phyloP scores from a whole-genome alignment of 2,329 filamentous ascomycete species.

The Penicillium concentricum region DNA sequence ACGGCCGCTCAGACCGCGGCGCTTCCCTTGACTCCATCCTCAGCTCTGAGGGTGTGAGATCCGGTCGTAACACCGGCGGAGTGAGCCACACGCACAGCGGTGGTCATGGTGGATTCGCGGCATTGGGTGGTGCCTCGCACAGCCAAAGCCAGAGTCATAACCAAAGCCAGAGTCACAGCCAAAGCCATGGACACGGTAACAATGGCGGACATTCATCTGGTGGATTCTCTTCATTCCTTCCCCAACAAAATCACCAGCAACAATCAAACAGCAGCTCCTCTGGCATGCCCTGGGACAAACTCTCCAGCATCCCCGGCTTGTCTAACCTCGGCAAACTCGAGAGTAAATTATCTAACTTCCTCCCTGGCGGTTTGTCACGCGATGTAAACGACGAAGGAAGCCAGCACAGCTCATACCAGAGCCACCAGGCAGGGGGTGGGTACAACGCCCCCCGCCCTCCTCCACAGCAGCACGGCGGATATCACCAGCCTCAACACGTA shows the following conservation, averaged over 20 bases:
- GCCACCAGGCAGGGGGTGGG: background rate
- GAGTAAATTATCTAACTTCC: constrained; percentile 31
- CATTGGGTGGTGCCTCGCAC: constrained; percentile 21
- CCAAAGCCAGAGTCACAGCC: constrained; percentile 11
- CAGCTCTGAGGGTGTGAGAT: constrained; percentile 76
- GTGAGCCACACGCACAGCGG: constrained; percentile 36
- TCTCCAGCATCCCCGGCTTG: constrained; percentile 32
- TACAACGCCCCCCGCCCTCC: background rate
- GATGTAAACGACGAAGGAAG: background rate
- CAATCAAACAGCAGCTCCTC: constrained; percentile 20
- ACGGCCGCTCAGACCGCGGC: constrained; percentile 65
- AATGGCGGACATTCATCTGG: constrained; percentile 9
- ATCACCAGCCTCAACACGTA: background rate
- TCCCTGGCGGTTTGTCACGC: constrained; percentile 24
- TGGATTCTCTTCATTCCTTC: constrained; percentile 24
- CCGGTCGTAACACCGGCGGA: constrained; percentile 65
- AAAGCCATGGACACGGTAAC: constrained; percentile 17
- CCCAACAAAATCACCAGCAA: constrained; percentile 17
- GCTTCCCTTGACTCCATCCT: constrained; percentile 72
- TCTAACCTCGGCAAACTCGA: constrained; percentile 39
- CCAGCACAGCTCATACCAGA: constrained; percentile 1
- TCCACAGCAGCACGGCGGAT: background rate
- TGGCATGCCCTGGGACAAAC: constrained; percentile 24
- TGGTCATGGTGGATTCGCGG: constrained; percentile 24
- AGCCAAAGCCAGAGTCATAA: constrained; percentile 19